Conservation (phyloP, 164 flowering plant species). For the Sedum album region DNA sequence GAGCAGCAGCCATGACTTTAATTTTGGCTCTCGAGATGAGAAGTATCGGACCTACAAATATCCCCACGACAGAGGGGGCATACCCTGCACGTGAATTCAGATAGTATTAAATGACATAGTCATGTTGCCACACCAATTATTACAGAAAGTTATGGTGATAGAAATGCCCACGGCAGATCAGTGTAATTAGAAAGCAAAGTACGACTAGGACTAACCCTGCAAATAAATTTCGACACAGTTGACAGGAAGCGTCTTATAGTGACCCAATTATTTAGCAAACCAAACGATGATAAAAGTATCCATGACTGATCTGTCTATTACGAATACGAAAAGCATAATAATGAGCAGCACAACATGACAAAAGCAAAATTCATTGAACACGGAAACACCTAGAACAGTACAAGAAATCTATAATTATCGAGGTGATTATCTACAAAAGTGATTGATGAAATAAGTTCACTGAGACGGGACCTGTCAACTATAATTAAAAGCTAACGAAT, state of each 20-base stretch:
- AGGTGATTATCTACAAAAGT: neutral
- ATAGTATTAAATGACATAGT: neutral
- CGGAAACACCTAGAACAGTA: neutral
- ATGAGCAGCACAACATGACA: neutral
- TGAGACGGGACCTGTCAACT: neutral
- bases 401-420: neutral
- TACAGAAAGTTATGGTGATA: neutral
- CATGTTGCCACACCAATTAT: neutral
- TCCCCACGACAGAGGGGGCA: conserved; percentile 87
- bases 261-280: neutral
- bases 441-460: neutral
- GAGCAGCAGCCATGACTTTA: neutral
- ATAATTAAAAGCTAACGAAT: neutral
- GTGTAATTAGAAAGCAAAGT: neutral
- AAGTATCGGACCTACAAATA: conserved; percentile 40
- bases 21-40: conserved; percentile 20
- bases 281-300: neutral
- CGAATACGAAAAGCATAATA: neutral
- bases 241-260: neutral
- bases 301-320: neutral
- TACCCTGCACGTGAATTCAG: conserved; percentile 36
- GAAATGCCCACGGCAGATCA: neutral
- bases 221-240: neutral
- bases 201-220: neutral
- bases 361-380: neutral